Evolutionary conservation across 2,329 filamentous ascomycete species (phyloP), one percentile per base, ranked within the genome.

Genomic region (Xylariaceae sp.): DNA sequence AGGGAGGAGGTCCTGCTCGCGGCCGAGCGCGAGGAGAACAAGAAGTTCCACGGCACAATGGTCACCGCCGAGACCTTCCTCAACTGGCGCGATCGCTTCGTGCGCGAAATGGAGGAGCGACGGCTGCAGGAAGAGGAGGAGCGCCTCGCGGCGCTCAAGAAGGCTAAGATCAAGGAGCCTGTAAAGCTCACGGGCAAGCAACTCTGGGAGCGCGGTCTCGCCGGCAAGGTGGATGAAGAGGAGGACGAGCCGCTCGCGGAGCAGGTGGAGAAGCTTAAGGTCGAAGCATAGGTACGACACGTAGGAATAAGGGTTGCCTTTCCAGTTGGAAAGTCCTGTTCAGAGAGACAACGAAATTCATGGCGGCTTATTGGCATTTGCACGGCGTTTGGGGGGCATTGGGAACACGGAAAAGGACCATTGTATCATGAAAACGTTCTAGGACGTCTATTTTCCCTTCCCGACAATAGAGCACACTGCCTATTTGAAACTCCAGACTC

Each of bases 11-110:
- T 65, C 13, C 53, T 74, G 13, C 70, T 78, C 6, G 82, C 76
- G 10, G 82, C 80, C 1, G 94, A 99, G 73, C 85, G 88, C 58
- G 91, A 94, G 70, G 94, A 99, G 76, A 99, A 99, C 70, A 84
- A 87, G 65, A 97, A 96, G 73, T 99, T 99, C 71, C 88, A 95
- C 69, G 94, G 94, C 54, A 89, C 89, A 34, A 79, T 84, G 30
- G 94, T 99, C 18, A 97, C 85, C n/a, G 79, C 84, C 19, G 90
- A 96, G 74, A 85, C 84, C 0, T 99, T 97, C 67, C 68, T 88
- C 62, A 82, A 80, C 61, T 99, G 94, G 94, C 80, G 89, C 51
- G 85, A 86, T 37, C 81, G 71, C 9, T 99, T 97, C 68, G 69
- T 83, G 57, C 76, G 79, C 67, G 94, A 97, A 76, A 86, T 92